Conservation (phyloP, 2,329 filamentous ascomycete species). For the Arthrobotrys sphaeroides region DNA sequence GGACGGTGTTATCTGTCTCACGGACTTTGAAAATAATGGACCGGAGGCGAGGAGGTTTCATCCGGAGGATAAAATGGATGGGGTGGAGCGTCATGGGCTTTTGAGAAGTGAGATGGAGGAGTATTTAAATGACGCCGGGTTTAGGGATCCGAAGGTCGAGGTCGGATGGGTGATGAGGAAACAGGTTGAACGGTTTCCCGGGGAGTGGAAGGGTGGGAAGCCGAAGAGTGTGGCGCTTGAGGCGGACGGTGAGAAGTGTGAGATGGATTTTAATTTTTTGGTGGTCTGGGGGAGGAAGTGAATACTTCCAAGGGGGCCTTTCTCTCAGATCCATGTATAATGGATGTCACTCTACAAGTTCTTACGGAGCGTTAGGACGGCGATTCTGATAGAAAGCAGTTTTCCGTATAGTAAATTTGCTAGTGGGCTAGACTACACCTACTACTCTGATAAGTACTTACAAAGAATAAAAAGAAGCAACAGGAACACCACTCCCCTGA, state of each 20-base stretch:
- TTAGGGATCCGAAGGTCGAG: conserved; percentile 64
- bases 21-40: conserved; percentile 70
- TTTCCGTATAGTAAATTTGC: not conserved
- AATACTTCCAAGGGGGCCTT: not conserved
- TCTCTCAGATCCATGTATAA: too few relatives aligned
- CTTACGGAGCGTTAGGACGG: not conserved
- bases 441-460: conserved; percentile 8
- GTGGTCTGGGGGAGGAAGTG: conserved; percentile 61
- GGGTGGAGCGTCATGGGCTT: conserved; percentile 68
- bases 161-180: conserved; percentile 66
- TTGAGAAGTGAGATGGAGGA: conserved; percentile 61
- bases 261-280: conserved; percentile 62
- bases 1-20: conserved; percentile 66
- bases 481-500: conserved; percentile 12
- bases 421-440: not conserved
- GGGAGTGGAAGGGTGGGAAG: conserved; percentile 62
- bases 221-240: conserved; percentile 54
- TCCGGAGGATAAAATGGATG: conserved; percentile 65
- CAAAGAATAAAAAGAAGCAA: conserved; percentile 6
- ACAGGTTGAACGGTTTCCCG: conserved; percentile 64
- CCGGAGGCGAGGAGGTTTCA: conserved; percentile 67
- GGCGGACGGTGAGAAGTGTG: conserved; percentile 54
- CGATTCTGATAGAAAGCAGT: not conserved
- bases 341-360: not conserved
- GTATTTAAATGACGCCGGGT: conserved; percentile 65